A percentile compares a stretch with the other conserved stretches of the same genome.
Evolutionary conservation across 2,329 filamentous ascomycete genomes (phyloP).

Genomic region (Penicillium occitanis): DNA sequence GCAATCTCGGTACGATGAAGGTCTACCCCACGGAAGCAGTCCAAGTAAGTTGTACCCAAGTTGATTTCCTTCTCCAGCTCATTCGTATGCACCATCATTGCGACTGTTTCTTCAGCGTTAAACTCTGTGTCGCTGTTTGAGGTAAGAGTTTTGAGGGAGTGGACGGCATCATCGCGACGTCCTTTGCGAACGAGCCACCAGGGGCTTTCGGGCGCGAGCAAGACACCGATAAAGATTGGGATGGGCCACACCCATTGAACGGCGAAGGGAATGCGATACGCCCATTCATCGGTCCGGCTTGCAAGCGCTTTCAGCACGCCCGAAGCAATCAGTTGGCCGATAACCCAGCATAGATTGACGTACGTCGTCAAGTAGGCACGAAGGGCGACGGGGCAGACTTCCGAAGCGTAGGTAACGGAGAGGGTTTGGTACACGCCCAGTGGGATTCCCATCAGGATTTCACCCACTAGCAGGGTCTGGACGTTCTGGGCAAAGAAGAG

Average conservation of each 20-base stretch:
- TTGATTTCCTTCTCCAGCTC: conserved; percentile 77
- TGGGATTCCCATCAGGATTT: conserved; percentile 52
- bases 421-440: conserved; percentile 54
- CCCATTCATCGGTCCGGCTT: conserved; percentile 48
- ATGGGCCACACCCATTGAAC: conserved; percentile 56
- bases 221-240: conserved; percentile 48
- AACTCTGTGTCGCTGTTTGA: conserved; percentile 62
- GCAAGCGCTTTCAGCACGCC: conserved; percentile 52
- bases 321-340: conserved; percentile 53
- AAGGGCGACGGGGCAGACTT: conserved; percentile 48
- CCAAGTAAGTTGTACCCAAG: conserved; percentile 69
- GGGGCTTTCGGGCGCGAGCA: conserved; percentile 22
- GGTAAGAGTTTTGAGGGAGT: conserved; percentile 43
- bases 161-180: conserved; percentile 45
- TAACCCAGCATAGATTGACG: conserved; percentile 48
- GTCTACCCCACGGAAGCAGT: conserved; percentile 80
- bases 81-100: conserved; percentile 90
- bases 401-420: conserved; percentile 48
- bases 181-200: conserved; percentile 20
- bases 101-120: conserved; percentile 77
- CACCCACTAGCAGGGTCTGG: conserved; percentile 47
- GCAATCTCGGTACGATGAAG: conserved; percentile 74
- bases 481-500: conserved; percentile 53
- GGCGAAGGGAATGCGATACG: conserved; percentile 53
- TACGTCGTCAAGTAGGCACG: conserved; percentile 49